These are phyloP conservation scores for Sphaerobolus stellatus DNA, from an alignment of 1,284 basidiomycete species.

Conservation along the genomic window DNA sequence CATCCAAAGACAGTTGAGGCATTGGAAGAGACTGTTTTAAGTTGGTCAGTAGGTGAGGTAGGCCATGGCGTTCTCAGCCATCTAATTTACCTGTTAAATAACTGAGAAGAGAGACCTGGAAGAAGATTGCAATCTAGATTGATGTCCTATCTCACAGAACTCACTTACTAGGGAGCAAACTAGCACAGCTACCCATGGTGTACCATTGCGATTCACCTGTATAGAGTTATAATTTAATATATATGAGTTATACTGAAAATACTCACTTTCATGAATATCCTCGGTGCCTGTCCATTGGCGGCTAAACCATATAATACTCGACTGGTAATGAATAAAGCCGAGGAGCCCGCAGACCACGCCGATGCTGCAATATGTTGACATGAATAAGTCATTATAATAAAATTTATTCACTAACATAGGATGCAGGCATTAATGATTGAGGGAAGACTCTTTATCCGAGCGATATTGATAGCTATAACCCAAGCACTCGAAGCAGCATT, in stretches of 20 bases:
- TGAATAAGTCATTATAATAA: conserved; percentile 15
- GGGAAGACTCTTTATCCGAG: conserved; percentile 38
- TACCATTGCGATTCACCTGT: neutral
- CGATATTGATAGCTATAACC: conserved; percentile 44
- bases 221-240: neutral
- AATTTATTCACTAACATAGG: neutral
- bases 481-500: conserved; percentile 47
- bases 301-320: conserved; percentile 83
- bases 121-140: neutral
- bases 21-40: neutral
- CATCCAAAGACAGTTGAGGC: neutral
- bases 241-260: neutral
- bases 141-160: neutral
- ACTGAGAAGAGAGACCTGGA: neutral
- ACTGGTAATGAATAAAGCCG: conserved; percentile 76
- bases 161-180: neutral
- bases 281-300: conserved; percentile 72
- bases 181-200: neutral
- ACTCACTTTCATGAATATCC: conserved; percentile 39
- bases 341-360: conserved; percentile 85
- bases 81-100: neutral
- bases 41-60: neutral
- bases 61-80: too few species aligned
- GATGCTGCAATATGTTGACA: conserved; percentile 20
- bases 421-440: conserved; percentile 40